phyloP scores from a whole-genome alignment of 2,329 filamentous ascomycete genomes.

The Samsoniella hepiali region DNA sequence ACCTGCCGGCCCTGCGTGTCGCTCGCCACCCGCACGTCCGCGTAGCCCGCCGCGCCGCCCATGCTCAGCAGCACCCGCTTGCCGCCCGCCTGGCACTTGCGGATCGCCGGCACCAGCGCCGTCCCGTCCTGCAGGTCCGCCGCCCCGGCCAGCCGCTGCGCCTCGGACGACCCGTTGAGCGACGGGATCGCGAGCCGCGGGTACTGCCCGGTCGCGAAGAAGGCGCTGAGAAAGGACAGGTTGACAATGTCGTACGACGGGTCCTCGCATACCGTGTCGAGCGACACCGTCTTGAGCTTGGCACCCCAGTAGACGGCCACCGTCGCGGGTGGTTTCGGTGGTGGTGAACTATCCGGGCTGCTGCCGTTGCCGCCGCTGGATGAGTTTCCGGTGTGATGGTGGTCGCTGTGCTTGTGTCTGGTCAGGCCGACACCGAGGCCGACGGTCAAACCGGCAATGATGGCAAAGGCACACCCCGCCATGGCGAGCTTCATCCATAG shows the following conservation, averaged over 20 bases:
- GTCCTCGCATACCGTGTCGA: slow-evolving; percentile 22
- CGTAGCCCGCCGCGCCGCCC: slow-evolving; percentile 64
- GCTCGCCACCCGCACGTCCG: slow-evolving; percentile 57
- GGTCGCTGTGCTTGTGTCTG: not conserved
- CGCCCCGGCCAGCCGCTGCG: slow-evolving; percentile 23
- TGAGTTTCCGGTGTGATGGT: not conserved
- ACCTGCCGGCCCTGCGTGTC: slow-evolving; percentile 46
- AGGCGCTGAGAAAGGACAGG: slow-evolving; percentile 24
- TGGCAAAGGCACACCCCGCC: not conserved
- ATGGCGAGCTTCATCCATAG: not conserved
- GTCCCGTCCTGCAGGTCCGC: slow-evolving; percentile 23
- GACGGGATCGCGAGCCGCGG: slow-evolving; percentile 8
- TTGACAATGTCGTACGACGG: slow-evolving; percentile 24
- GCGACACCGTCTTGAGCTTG: slow-evolving; percentile 20
- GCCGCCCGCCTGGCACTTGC: slow-evolving; percentile 57
- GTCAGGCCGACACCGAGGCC: slow-evolving; percentile 9
- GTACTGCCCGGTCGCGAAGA: slow-evolving; percentile 19
- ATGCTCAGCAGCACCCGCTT: slow-evolving; percentile 70
- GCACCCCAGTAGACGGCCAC: slow-evolving; percentile 25
- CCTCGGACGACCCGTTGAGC: slow-evolving; percentile 2
- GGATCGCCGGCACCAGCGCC: slow-evolving; percentile 32
- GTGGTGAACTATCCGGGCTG: not conserved
- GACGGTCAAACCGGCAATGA: not conserved
- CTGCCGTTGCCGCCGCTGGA: not conserved
- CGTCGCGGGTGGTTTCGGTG: slow-evolving; percentile 1